Base-by-base conservation (phyloP, 805 yeast genomes). In the Hanseniaspora singularis region DNA sequence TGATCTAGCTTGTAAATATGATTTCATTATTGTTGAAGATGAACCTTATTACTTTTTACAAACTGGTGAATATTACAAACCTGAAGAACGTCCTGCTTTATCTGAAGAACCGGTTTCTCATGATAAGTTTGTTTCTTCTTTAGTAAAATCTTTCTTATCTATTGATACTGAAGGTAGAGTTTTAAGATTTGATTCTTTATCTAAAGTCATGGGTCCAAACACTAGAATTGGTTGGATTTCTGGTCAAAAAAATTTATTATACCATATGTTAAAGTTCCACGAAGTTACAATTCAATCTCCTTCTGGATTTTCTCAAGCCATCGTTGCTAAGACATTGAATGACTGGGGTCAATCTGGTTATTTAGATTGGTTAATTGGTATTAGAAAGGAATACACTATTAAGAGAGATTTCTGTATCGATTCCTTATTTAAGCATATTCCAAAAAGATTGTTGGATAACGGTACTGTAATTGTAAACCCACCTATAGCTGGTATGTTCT, bases 21-120 rank as follows among this genome's bases (percentile, higher is more conserved):
- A 92, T 66, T 72, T 89, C 60, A 57, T 89, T 48, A 79, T 89
- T 54, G 63, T 89, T 44, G 98, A 89, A 68, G 98, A 89, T 64
- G 98, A 92, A 67, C 98, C 98, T 47, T 89, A 89, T 76, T 89
- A 85, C 71, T 89, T 86, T 70, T 70, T 89, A 62, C 98, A 89
- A 67, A 86, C 89, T 94, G 89, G 82, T 50, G 61, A 72, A 40
- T 92, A 85, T 69, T 67, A 76, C 74, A 16, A 33, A 8, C 16
- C 63, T 49, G 45, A 68, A 66, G 40, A 57, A 64, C 54, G 59
- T 41, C 28, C 49, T 40, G 33, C 49, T 3, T 11, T 36, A 4
- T 4, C 15, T 8, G 26, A 33, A 5, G 36, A 36, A 18, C 44
- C 50, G 24, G 40, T 51, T 15, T 49, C 47, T n/a, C 92, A 81